Conservation (phyloP, 1,139 yeast genomes). For the Hansenula sp. region DNA sequence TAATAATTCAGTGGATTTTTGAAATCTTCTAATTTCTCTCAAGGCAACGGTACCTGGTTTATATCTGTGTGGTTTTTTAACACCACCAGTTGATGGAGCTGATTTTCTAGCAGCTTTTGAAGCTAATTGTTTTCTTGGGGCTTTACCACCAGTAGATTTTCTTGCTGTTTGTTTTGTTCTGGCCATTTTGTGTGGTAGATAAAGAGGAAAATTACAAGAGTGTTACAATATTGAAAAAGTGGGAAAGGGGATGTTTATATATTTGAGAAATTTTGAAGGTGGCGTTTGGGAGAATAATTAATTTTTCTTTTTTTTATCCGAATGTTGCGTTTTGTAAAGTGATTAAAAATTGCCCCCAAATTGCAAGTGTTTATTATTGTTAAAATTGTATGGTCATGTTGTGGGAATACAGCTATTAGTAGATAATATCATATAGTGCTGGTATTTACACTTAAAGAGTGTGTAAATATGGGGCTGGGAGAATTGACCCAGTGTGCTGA, state of each 20-base stretch:
- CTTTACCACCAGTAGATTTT: slow-evolving; percentile 99
- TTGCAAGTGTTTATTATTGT: too few relatives aligned
- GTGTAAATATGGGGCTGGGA: slow-evolving; percentile 1
- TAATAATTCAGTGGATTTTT: slow-evolving; percentile 93
- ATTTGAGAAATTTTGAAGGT: not conserved
- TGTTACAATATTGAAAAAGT: not conserved
- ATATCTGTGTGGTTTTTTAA: slow-evolving; percentile 99
- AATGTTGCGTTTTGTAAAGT: not conserved
- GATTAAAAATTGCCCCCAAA: too few relatives aligned
- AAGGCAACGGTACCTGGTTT: slow-evolving; percentile 99
- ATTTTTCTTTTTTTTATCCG: too few relatives aligned
- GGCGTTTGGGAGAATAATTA: not conserved
- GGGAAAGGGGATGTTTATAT: not conserved
- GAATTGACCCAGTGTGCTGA: not conserved
- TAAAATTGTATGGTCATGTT: not conserved
- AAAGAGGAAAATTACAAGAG: not conserved
- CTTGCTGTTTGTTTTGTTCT: slow-evolving; percentile 99
- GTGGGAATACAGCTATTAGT: too few relatives aligned
- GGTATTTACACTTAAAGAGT: not conserved
- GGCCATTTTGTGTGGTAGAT: slow-evolving; percentile 54
- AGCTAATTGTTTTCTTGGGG: slow-evolving; percentile 99
- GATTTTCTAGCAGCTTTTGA: slow-evolving; percentile 99
- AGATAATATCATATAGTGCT: not conserved
- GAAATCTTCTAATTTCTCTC: slow-evolving; percentile 99
- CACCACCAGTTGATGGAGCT: slow-evolving; percentile 98